phyloP scores from a whole-genome alignment of 805 yeast species.

The Lachancea nothofagi region DNA sequence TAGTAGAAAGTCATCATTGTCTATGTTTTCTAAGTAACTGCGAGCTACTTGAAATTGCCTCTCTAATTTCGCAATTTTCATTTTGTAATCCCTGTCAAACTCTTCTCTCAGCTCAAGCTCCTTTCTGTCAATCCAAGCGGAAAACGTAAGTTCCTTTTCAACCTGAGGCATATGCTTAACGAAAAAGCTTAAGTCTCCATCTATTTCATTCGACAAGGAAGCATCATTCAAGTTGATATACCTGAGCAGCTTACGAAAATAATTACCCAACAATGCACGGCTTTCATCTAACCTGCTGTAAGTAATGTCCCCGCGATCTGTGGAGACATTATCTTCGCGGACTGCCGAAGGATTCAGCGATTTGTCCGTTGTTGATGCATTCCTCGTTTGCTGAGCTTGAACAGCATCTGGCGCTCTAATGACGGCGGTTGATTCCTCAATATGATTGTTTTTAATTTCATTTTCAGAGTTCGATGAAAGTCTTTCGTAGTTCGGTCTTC shows the following conservation, averaged over 20 bases:
- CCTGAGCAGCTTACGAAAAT: constrained; percentile 24
- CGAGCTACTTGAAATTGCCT: constrained; percentile 17
- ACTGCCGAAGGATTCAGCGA: too few relatives aligned
- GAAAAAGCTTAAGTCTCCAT: constrained; percentile 59
- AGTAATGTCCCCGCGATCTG: too few relatives aligned
- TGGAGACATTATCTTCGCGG: too few relatives aligned
- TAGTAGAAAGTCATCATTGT: constrained; percentile 17
- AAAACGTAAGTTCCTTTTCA: constrained; percentile 63
- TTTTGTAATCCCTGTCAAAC: constrained; percentile 44
- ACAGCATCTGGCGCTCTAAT: background rate
- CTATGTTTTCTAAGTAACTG: constrained; percentile 11
- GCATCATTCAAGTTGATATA: constrained; percentile 28
- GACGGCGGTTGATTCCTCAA: constrained; percentile 5
- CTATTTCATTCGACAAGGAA: constrained; percentile 45
- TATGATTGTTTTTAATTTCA: background rate
- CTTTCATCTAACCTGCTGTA: constrained; percentile 11
- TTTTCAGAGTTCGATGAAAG: background rate
- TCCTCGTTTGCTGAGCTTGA: background rate
- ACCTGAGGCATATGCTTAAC: constrained; percentile 64
- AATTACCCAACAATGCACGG: constrained; percentile 17
- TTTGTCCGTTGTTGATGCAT: too few relatives aligned
- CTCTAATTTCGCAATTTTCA: constrained; percentile 43
- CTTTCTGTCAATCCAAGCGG: constrained; percentile 57
- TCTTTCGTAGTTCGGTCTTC: background rate
- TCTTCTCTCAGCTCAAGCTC: constrained; percentile 43